Conservation (phyloP, 805 yeast species). For the Cyberlindnera bimundalis region DNA sequence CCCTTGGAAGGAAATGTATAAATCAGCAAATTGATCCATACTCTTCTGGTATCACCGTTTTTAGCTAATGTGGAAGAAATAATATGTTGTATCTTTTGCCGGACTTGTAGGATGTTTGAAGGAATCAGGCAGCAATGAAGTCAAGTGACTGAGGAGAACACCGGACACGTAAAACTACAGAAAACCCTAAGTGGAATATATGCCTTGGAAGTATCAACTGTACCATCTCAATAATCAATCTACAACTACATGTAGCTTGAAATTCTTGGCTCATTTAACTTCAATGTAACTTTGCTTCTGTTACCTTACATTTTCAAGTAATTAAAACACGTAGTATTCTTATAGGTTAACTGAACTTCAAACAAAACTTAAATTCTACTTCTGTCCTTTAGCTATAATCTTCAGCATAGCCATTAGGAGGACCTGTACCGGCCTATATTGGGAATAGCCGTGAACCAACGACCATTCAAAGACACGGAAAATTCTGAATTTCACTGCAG, state of each 20-base stretch:
- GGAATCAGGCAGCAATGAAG: too few relatives aligned
- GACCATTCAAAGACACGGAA: conserved; percentile 24
- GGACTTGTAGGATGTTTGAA: too few relatives aligned
- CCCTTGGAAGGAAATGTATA: too few relatives aligned
- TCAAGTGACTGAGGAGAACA: too few relatives aligned
- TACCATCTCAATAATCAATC: too few relatives aligned
- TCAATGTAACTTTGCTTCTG: not conserved
- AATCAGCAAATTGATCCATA: too few relatives aligned
- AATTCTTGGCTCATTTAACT: not conserved
- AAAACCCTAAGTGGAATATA: too few relatives aligned
- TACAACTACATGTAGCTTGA: too few relatives aligned
- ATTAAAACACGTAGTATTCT: not conserved
- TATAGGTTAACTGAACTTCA: not conserved
- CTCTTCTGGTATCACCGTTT: too few relatives aligned
- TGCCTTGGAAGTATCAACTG: too few relatives aligned
- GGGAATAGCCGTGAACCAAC: conserved; percentile 10
- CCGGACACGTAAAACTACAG: too few relatives aligned
- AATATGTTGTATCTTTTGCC: too few relatives aligned
- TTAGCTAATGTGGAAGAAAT: not conserved
- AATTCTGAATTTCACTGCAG: conserved; percentile 7
- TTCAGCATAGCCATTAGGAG: conserved; percentile 1
- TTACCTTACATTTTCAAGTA: not conserved
- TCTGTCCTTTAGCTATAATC: conserved; percentile 15
- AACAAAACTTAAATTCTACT: conserved; percentile 1
- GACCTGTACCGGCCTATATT: conserved; percentile 12